Conservation (phyloP, 768 basidiomycete genomes). For the Boletus rufocinnamomeus region DNA sequence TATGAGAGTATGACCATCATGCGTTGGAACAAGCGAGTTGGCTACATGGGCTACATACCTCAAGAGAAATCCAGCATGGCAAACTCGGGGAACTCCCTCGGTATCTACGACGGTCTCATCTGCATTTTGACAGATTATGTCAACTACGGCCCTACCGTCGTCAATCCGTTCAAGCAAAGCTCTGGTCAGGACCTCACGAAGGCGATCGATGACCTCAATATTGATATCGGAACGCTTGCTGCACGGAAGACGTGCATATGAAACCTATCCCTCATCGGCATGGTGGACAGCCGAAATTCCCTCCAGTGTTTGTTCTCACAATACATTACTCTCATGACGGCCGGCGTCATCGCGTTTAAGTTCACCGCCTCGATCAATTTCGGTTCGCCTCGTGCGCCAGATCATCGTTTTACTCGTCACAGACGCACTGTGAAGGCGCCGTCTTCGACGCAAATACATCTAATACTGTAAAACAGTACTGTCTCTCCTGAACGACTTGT, state of each 20-base stretch:
- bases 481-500: too few relatives aligned
- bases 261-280: constrained; percentile 88
- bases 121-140: too few relatives aligned
- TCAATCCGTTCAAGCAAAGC: constrained; percentile 73
- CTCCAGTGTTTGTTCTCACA: constrained; percentile 89
- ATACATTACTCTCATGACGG: too few relatives aligned
- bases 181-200: constrained; percentile 82
- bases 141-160: neutral
- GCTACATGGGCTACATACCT: too few relatives aligned
- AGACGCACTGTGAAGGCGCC: too few relatives aligned
- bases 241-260: constrained; percentile 84
- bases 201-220: constrained; percentile 55
- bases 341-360: constrained; percentile 92
- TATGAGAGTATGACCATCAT: too few relatives aligned
- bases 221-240: constrained; percentile 58
- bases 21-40: too few relatives aligned
- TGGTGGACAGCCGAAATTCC: constrained; percentile 59
- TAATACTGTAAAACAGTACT: too few relatives aligned
- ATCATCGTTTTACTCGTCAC: constrained; percentile 28
- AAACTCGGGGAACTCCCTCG: too few relatives aligned
- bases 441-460: too few relatives aligned
- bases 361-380: constrained; percentile 91
- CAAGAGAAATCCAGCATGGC: too few relatives aligned
- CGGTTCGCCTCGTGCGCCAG: constrained; percentile 73
- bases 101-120: too few relatives aligned